Evolutionary conservation across 805 yeast species (phyloP), one percentile per base, ranked within the genome.

Genomic region (Ogataea dorogensis): DNA sequence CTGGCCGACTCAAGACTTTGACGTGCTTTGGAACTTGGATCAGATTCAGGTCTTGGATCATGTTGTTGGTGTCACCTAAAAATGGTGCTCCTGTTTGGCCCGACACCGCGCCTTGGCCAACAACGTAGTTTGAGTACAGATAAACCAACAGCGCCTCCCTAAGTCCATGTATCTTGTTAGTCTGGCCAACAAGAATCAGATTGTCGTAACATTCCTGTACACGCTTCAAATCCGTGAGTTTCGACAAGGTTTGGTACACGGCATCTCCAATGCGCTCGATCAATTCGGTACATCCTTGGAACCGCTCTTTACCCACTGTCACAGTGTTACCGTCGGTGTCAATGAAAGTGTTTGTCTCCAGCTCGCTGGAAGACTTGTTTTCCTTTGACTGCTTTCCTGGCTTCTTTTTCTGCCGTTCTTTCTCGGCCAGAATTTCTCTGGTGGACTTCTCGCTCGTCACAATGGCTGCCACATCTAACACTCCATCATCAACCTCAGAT

Each of bases 301-400:
- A 91, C 50, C 98, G 71, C 64, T 88, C 95, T 42, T 80, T 84
- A 2, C 98, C 98, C n/a, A 91, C 77, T 6, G 66, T 65, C n/a
- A 84, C 56, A 36, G 64, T 64, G 31, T 71, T 65, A 4, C 86
- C 83, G n/a, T 51, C 51, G 4, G 60, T 52, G 59, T 85, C 95
- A 19, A 67, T 56, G 54, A 89, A 91, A 5, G 69, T 57, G 58
- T 88, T 89, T n/a, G 65, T 71, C 50, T 84, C 91, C 40, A 81
- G 58, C 53, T 86, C 91, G 24, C 74, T 67, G 61, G 91, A 89
- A 21, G 73, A 68, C 43, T 56, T 41, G 7, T 20, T 22, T 19
- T 35, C 44, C 6, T 40, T 40, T 13, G 43, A 21, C 4, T 38
- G 39, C 13, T 37, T 43, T 5, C 25, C 42, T 18, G 47, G 45